Conservation (phyloP, 345 rosid genomes). For the Cardamine occulta region DNA sequence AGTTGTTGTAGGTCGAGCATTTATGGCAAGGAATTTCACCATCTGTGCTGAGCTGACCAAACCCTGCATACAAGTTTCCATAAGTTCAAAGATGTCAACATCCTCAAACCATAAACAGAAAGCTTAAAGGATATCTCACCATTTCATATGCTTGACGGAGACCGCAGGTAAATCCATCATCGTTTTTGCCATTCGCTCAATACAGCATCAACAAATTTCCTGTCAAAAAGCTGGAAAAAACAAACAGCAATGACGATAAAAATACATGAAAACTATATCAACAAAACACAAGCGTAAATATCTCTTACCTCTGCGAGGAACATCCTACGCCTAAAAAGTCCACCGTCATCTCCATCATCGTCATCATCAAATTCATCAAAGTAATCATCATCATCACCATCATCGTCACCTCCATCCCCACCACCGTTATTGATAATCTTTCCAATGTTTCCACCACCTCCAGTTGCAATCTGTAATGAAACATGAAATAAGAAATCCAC, state of each 20-base stretch:
- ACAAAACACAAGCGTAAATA: conserved; percentile 1
- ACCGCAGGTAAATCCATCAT: conserved; percentile 98
- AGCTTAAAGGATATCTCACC: conserved; percentile 49
- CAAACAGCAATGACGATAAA: conserved; percentile 23
- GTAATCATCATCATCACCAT: conserved; percentile 93
- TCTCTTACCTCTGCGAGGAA: conserved; percentile 80
- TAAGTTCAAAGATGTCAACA: conserved; percentile 36
- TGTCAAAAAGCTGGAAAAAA: conserved; percentile 74
- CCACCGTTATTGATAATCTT: conserved; percentile 84
- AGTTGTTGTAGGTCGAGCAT: conserved; percentile 90
- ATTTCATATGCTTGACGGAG: conserved; percentile 97
- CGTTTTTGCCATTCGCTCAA: conserved; percentile 95
- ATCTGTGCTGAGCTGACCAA: conserved; percentile 97
- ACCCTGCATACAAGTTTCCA: conserved; percentile 63
- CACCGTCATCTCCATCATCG: conserved; percentile 90
- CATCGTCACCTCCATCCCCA: conserved; percentile 97
- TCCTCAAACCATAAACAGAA: conserved; percentile 21
- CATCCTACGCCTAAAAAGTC: conserved; percentile 80
- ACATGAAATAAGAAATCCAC: conserved; percentile 34
- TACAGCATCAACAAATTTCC: conserved; percentile 91
- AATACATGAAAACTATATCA: not conserved
- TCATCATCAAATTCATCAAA: conserved; percentile 91
- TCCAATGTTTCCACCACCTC: conserved; percentile 95
- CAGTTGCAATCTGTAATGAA: conserved; percentile 71
- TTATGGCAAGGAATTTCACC: conserved; percentile 86